Base-by-base conservation (phyloP, 2,329 filamentous ascomycete genomes). In the Xylariaceae sp. region DNA sequence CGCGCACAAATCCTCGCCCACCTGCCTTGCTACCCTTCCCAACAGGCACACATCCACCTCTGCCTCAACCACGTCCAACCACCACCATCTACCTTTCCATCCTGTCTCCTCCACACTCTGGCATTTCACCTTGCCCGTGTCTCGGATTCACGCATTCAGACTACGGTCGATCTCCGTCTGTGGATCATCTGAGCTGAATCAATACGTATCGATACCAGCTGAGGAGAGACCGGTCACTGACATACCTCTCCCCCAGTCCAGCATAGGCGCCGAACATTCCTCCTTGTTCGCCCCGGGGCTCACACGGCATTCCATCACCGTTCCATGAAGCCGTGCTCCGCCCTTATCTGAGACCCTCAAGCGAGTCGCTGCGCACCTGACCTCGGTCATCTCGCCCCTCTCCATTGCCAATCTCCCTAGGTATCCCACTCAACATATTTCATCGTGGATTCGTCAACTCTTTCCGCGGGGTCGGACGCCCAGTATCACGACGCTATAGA, bases 401-500 rank as follows among this genome's bases (percentile, higher is more conserved):
- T 38, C 34, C 33, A 37, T 37, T 36, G 17, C 19, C 16, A 17
- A 41, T 22, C 28, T 41, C 28, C 19, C 16, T n/a, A 9, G 30
- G 15, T 17, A 6, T 32, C 13, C 30, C 30, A 13, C 13, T n/a
- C 30, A 17, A 17, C 26, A n/a, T 26, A 26, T 26, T 38, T 46
- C 51, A 50, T 40, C 48, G 71, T 78, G 74, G 76, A 80, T 73
- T 70, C 69, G 48, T 71, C 71, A 46, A 71, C 64, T 15, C 55
- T 73, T 26, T 66, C 67, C 35, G 64, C 64, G 56, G 72, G 71
- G 65, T 74, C 72, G 46, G 63, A 67, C 60, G 71, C 65, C 66
- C 72, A 74, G 56, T 73, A 70, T 56, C 70, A 72, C 69, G 69
- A 73, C 71, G 66, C 67, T 44, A 61, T 74, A 53, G 70, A 74